Base-by-base conservation (phyloP, 2,329 filamentous ascomycete species). In the Pseudocercospora macadamiae region DNA sequence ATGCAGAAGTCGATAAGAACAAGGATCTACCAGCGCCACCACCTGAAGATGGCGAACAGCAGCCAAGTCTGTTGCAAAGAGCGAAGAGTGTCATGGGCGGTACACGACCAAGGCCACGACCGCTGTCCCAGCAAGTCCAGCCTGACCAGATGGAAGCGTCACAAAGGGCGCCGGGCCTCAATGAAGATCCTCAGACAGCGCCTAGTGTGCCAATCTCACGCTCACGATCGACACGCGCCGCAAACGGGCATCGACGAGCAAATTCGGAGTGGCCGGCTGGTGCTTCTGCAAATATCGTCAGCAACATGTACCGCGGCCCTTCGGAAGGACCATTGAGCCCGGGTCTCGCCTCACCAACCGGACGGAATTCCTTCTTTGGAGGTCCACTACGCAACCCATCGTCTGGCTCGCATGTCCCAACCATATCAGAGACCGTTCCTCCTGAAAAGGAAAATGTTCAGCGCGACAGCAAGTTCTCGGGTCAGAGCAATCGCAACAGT, bases 1-100 rank as follows among this genome's bases (percentile, higher is more conserved):
- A 42, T 32, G 44, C 16, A 6, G 48, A 54, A 7, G 74, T 74
- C 26, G 83, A 70, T 34, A 89, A 81, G 34, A 88, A 95, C 74
- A 96, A 96, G 75, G 92, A 95, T n/a, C 84, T 96, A 16, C 90
- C 91, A 4, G 84, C 89, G 2, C 87, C 91, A 0, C 89, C 89
- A 0, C 78, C 82, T 18, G 80, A 76, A 69, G 86, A 79, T 64
- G 80, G 79, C 63, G 83, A 80, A 77, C 77, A 65, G 73, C 80
- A 70, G 30, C 62, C 74, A 0, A 72, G 75, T 47, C 78, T 87
- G 67, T 72, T 87, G 49, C 80, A 86, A 68, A 77, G 84, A 63
- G 84, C 86, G n/a, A 83, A 80, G 65, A 86, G 84, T 8, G 83
- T 86, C 23, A 74, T 86, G 54, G 77, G 78, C n/a, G 73, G 67